phyloP scores from a whole-genome alignment of 192 early-diverging fungal species.

The Coemansia sp. region DNA sequence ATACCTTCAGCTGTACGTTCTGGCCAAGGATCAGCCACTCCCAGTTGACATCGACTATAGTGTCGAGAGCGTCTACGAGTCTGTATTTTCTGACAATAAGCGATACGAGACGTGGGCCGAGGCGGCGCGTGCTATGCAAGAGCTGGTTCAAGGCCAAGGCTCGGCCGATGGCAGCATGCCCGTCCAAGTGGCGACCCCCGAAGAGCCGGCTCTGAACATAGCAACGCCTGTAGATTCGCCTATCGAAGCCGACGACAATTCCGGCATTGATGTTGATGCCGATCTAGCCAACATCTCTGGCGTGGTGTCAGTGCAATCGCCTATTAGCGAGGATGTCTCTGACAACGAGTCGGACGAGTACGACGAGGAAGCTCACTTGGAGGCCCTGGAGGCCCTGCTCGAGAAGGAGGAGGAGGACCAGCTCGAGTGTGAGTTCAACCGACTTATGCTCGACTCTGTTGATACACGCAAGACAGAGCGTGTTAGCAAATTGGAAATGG shows the following conservation, averaged over 20 bases:
- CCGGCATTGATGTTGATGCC: not conserved
- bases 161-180: not conserved
- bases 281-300: not conserved
- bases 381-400: slow-evolving; percentile 72
- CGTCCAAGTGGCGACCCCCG: not conserved
- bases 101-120: slow-evolving; percentile 71
- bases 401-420: slow-evolving; percentile 78
- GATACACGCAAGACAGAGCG: slow-evolving; percentile 71
- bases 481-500: slow-evolving; percentile 75
- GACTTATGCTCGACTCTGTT: slow-evolving; percentile 88
- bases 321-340: not conserved
- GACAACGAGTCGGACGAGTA: slow-evolving; percentile 1
- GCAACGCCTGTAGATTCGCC: not conserved
- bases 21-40: slow-evolving; percentile 71
- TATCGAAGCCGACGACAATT: not conserved
- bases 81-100: slow-evolving; percentile 60
- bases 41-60: slow-evolving; percentile 91
- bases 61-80: slow-evolving; percentile 76
- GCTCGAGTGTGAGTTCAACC: slow-evolving; percentile 87
- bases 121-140: slow-evolving; percentile 66
- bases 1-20: slow-evolving; percentile 88
- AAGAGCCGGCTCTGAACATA: not conserved
- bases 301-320: not conserved
- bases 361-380: slow-evolving; percentile 51
- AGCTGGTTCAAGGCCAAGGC: not conserved